Conservation (phyloP, 805 yeast species). For the Saccharomycopsis selenospora region DNA sequence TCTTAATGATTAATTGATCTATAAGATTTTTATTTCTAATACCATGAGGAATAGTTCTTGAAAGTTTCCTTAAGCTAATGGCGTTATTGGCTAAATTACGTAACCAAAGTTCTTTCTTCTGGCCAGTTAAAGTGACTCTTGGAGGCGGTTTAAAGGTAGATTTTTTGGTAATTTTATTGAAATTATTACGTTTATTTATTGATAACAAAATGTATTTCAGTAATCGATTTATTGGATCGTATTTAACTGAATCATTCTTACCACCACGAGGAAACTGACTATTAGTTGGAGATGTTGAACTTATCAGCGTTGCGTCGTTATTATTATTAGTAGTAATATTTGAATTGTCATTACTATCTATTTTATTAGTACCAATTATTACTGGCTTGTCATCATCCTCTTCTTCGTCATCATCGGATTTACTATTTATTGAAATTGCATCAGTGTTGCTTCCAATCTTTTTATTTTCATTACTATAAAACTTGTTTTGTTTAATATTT, state of each 20-base stretch:
- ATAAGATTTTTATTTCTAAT: conserved; percentile 63
- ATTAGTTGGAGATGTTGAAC: not conserved
- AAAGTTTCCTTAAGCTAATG: conserved; percentile 58
- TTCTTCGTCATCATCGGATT: not conserved
- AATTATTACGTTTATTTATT: conserved; percentile 38
- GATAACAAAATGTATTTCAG: conserved; percentile 42
- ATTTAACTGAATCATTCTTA: not conserved
- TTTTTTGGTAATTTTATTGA: conserved; percentile 40
- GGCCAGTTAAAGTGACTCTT: conserved; percentile 83
- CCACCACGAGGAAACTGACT: not conserved
- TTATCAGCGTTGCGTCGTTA: not conserved
- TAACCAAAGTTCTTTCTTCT: conserved; percentile 80
- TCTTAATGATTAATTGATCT: conserved; percentile 61
- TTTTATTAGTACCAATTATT: not conserved
- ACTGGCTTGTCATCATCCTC: conserved; percentile 2
- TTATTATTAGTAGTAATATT: too few relatives aligned
- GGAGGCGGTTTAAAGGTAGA: conserved; percentile 74
- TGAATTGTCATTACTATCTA: not conserved
- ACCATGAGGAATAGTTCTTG: conserved; percentile 87
- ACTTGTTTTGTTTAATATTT: conserved; percentile 11
- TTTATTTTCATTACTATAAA: conserved; percentile 17
- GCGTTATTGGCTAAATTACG: conserved; percentile 64
- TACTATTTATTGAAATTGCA: not conserved
- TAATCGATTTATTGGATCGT: conserved; percentile 41
- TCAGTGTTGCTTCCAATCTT: not conserved